Base-by-base conservation (phyloP, 1,139 yeast genomes). In the Pichia inconspicua region DNA sequence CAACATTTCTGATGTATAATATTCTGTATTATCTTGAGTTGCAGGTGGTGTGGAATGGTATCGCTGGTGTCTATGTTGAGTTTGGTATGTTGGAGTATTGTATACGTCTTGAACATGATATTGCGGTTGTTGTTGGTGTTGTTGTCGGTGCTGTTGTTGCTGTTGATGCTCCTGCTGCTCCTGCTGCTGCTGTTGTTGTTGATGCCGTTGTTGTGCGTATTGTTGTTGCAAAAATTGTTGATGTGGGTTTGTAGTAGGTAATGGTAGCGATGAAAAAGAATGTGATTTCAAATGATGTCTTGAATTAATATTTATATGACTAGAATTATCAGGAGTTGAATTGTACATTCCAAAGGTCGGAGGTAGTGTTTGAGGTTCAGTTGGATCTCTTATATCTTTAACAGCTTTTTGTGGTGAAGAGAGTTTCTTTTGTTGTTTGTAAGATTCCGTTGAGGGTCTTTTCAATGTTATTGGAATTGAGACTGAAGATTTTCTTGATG, bases 1-100 rank as follows among this genome's bases (percentile, higher is more conserved):
- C 43, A 81, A 67, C 44, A 81, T 61, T 50, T 75, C 78, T 28
- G 81, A 76, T 0, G 84, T 76, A 50, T 83, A 82, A 46, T 53
- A 59, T 22, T 47, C 51, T 28, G 44, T 40, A 22, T 46, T 48
- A 41, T 44, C 41, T 1, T 41, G 12, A 34, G 37, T 15, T 12
- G 44, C 28, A 19, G 44, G 47, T 10, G 50, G 50, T 38, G 47
- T 47, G 9, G 47, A 47, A 28, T 44, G 45, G 25, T 47, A 45
- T 15, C 47, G 42, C 3, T 11, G 36, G 25, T 47, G 47, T 12
- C 30, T 14, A 30, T 45, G 6, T 42, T 37, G 25, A 45, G 43
- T n/a, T 43, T 44, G 15, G 31, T 42, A 15, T 46, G 46, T 44
- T 43, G 49, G 4, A 27, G 32, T 27, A 37, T 32, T 10, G 35